Conservation (phyloP, 352 stramenopile species). For the Phytopythium ostracodes region DNA sequence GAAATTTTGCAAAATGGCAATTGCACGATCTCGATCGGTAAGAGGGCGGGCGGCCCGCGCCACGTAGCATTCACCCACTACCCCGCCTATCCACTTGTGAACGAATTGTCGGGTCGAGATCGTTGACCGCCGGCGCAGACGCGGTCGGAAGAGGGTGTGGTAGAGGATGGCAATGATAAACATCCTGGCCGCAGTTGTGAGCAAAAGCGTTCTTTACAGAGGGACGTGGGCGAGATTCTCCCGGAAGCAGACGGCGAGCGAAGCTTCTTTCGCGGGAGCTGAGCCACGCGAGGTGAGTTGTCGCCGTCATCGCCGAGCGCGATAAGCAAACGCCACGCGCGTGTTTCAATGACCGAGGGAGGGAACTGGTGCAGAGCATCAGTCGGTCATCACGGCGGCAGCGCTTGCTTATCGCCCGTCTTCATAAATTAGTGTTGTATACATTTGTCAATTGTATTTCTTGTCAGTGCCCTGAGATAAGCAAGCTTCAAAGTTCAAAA, state of each 20-base stretch:
- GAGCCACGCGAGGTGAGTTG: background rate
- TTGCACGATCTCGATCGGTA: background rate
- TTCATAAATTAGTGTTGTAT: too few species aligned
- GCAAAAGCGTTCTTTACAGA: too few species aligned
- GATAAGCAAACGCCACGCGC: background rate
- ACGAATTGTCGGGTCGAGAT: background rate
- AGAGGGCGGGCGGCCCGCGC: background rate
- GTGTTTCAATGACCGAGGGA: too few species aligned
- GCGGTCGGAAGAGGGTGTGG: too few species aligned
- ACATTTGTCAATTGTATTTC: background rate
- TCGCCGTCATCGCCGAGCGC: background rate
- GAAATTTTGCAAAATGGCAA: background rate
- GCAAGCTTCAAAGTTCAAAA: conserved; percentile 7
- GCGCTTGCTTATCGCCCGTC: too few species aligned
- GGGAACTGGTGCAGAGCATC: too few species aligned
- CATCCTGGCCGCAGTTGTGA: too few species aligned
- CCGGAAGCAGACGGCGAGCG: too few species aligned
- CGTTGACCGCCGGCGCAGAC: background rate
- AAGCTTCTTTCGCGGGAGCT: too few species aligned
- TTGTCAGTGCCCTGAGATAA: background rate
- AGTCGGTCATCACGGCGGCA: too few species aligned
- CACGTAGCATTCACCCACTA: background rate
- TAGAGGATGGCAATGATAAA: too few species aligned
- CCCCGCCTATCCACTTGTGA: background rate
- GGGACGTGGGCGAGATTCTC: too few species aligned